Base-by-base conservation (phyloP, 2,329 filamentous ascomycete species). In the Aureobasidium mangrovei region DNA sequence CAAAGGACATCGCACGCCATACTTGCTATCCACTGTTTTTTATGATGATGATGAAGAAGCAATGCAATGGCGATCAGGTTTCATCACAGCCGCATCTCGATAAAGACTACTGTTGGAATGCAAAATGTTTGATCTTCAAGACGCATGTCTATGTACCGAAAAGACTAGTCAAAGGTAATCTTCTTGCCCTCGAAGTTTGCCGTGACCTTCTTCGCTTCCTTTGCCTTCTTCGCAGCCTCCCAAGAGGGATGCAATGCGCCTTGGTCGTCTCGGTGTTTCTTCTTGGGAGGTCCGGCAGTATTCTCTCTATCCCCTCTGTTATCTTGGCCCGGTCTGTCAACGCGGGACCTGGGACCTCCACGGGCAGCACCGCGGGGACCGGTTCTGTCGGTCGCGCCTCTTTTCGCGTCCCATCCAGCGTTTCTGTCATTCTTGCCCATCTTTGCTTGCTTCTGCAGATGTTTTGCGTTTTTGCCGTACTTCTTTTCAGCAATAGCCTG, bases 401-500 rank as follows among this genome's bases (percentile, higher is more conserved):
- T 69, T 56, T 78, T 77, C 4, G 73, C 60, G 68, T 84, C 81
- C 80, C 81, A 84, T 2, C 78, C 80, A 35, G 69, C 67, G 60
- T 80, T 75, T 41, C 75, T 69, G 39, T 63, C 62, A 31, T 58
- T 60, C 36, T 65, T 64, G 35, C 64, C 64, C 47, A 65, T 60
- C 42, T 65, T 62, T 35, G 63, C 60, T 56, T 72, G 63, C 8
- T 75, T 74, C 41, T 83, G 67, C 3, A 83, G 46, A 63, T 90
- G 86, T 61, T 83, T 86, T 1, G 88, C 88, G 58, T 79, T 77
- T 10, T 77, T 74, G 47, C 86, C 86, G 66, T 78, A 91, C 65
- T 91, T 91, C 72, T 88, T 84, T 72, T 91, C 87, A 74, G 83
- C 86, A 56, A 93, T 85, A 27, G 83, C 80, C 65, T 87, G 85